Conservation (phyloP, 352 stramenopile species). For the Phytophthora citricola region DNA sequence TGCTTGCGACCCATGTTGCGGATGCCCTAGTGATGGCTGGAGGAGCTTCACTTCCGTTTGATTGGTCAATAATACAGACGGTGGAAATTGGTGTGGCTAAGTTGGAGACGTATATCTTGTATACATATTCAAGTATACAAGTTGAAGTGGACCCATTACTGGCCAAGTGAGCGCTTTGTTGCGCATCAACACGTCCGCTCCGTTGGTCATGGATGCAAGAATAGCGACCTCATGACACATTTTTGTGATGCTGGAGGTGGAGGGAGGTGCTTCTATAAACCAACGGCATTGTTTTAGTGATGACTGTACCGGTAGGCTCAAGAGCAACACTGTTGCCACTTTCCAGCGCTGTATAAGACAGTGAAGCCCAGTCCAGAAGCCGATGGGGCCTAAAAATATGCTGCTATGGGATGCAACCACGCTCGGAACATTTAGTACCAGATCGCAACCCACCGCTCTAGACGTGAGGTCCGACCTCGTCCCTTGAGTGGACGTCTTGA, state of each 20-base stretch:
- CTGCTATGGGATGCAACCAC: slow-evolving; percentile 7
- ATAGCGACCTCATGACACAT: neutral
- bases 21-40: slow-evolving; percentile 20
- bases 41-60: slow-evolving; percentile 9
- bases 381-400: slow-evolving; percentile 30
- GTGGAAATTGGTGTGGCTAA: no score
- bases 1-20: slow-evolving; percentile 33
- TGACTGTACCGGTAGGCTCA: no score
- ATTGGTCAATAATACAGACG: neutral
- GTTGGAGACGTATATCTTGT: no score
- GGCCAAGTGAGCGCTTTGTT: slow-evolving; percentile 17
- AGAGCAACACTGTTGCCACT: no score
- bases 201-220: slow-evolving; percentile 13
- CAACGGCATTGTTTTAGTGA: no score
- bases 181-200: slow-evolving; percentile 8
- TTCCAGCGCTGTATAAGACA: slow-evolving; percentile 20
- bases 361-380: slow-evolving; percentile 11
- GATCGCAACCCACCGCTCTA: slow-evolving; percentile 19
- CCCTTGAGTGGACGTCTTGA: neutral
- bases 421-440: neutral
- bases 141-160: slow-evolving; percentile 20
- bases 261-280: no score
- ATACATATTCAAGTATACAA: neutral
- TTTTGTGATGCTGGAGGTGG: neutral
- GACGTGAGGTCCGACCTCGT: slow-evolving; percentile 15